Conservation (phyloP, 1,284 basidiomycete species). For the Naganishia albida region DNA sequence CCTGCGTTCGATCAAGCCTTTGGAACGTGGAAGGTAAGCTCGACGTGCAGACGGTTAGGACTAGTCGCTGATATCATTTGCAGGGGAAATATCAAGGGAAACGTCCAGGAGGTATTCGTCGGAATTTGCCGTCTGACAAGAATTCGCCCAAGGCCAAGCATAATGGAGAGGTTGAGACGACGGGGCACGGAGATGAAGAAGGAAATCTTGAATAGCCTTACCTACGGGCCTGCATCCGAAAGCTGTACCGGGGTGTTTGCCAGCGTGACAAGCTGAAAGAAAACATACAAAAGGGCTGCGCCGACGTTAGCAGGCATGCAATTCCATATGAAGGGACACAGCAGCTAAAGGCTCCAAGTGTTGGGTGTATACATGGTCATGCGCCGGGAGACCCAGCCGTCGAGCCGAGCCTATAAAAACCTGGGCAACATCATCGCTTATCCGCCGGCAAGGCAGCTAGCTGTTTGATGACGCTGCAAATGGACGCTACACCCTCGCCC, state of each 20-base stretch:
- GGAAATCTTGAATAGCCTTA: background rate
- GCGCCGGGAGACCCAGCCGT: too few relatives aligned
- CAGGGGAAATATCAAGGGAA: too few relatives aligned
- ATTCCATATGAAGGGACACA: too few relatives aligned
- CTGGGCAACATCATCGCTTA: background rate
- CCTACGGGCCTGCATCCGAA: too few relatives aligned
- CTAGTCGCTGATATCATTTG: too few relatives aligned
- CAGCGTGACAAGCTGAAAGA: too few relatives aligned
- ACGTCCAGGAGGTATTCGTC: conserved; percentile 19
- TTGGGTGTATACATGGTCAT: too few relatives aligned
- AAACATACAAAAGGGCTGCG: too few relatives aligned
- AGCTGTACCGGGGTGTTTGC: too few relatives aligned
- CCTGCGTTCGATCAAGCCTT: conserved; percentile 34
- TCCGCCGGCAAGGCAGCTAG: conserved; percentile 1
- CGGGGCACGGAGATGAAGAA: background rate
- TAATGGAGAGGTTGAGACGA: background rate
- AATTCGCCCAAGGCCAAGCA: conserved; percentile 7
- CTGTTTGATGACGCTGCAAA: background rate
- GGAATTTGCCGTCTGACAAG: background rate
- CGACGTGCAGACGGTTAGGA: conserved; percentile 11
- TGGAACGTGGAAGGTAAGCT: conserved; percentile 33
- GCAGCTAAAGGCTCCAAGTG: too few relatives aligned
- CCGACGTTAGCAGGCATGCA: too few relatives aligned
- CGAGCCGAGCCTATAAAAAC: too few relatives aligned
- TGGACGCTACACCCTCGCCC: conserved; percentile 22